A percentile compares a stretch with the other conserved stretches of the same genome.
phyloP scores from a whole-genome alignment of 805 yeast genomes.

The Pachysolen tannophilus region DNA sequence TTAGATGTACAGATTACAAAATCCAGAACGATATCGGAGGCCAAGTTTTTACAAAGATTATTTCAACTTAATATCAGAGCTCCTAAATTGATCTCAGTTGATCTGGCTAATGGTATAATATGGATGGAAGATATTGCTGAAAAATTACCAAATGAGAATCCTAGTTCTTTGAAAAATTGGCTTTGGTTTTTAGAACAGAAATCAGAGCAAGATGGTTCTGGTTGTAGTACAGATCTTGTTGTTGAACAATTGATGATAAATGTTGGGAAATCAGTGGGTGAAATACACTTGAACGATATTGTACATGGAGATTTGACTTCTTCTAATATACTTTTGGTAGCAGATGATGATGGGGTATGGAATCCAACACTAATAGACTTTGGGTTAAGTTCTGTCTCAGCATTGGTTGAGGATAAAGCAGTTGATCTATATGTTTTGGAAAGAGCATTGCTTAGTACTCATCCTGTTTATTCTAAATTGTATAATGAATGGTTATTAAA shows the following conservation, averaged over 20 bases:
- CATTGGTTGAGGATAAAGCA: constrained; percentile 83
- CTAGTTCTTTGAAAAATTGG: constrained; percentile 65
- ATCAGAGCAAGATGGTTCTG: constrained; percentile 16
- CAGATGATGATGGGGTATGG: constrained; percentile 12
- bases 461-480: constrained; percentile 57
- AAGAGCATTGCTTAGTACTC: constrained; percentile 86
- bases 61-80: constrained; percentile 50
- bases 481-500: constrained; percentile 67
- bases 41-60: constrained; percentile 60
- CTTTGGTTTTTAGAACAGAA: constrained; percentile 52
- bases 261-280: constrained; percentile 65
- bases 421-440: constrained; percentile 95
- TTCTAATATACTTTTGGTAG: constrained; percentile 63
- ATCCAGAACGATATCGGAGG: constrained; percentile 78
- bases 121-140: constrained; percentile 84
- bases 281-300: constrained; percentile 66
- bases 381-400: constrained; percentile 76
- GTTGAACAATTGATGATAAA: constrained; percentile 36
- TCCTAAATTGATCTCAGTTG: constrained; percentile 72
- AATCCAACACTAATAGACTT: constrained; percentile 76
- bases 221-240: too few relatives aligned
- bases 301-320: constrained; percentile 94
- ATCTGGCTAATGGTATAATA: constrained; percentile 67
- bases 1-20: constrained; percentile 73
- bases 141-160: constrained; percentile 36